Percentiles rank a stretch among this genome's conserved stretches.
phyloP scores from a whole-genome alignment of 805 yeast genomes.

The Candida verbasci region DNA sequence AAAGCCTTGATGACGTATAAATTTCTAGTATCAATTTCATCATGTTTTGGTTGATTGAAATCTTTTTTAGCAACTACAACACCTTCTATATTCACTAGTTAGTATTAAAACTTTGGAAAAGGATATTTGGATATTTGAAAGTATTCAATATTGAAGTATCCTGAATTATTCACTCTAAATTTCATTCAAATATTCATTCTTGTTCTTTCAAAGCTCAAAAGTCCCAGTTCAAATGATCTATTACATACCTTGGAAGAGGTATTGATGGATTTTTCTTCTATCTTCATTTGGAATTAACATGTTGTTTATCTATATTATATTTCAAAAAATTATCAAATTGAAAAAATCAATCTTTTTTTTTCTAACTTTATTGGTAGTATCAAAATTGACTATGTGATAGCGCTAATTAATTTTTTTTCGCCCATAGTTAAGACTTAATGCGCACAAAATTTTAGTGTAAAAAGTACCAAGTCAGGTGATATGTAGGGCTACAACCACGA shows the following conservation, averaged over 20 bases:
- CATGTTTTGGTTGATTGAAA: conserved; percentile 96
- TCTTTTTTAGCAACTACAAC: conserved; percentile 99
- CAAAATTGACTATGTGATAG: conserved; percentile 2
- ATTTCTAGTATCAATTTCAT: conserved; percentile 97
- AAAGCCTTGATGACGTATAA: conserved; percentile 96
- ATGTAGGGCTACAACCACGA: conserved; percentile 3
- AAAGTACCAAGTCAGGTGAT: neutral
- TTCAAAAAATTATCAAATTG: conserved; percentile 3
- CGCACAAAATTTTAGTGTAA: conserved; percentile 2
- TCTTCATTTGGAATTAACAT: conserved; percentile 99
- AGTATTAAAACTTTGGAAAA: conserved; percentile 22
- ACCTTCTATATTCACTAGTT: conserved; percentile 72
- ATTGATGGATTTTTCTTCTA: conserved; percentile 98
- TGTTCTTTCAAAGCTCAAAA: neutral
- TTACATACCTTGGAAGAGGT: conserved; percentile 95
- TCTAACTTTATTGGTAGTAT: neutral
- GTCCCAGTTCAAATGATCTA: neutral
- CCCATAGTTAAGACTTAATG: neutral
- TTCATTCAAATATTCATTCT: neutral
- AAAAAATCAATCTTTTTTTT: conserved; percentile 5
- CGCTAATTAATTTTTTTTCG: neutral
- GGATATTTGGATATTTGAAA: neutral
- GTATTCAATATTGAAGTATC: no score
- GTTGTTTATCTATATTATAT: conserved; percentile 10
- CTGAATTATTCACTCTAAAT: neutral